Base-by-base conservation (phyloP, 257 asterid genomes). In the Agastache rugosa region DNA sequence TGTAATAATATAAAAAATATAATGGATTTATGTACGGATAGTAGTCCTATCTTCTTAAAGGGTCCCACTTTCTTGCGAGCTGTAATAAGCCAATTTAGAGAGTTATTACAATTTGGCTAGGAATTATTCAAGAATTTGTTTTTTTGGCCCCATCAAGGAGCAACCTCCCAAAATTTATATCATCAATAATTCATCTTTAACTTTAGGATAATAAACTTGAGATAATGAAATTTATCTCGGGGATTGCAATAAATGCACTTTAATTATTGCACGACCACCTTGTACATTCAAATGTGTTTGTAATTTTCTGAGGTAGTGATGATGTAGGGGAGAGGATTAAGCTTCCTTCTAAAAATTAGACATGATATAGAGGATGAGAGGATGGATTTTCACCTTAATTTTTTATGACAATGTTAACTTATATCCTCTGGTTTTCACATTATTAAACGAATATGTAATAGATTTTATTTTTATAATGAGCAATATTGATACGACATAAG, bases 21-120 rank as follows among this genome's bases (percentile, higher is more conserved):
- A 69, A 72, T 59, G 11, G 55, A 63, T 75, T 68, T 55, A 63
- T 68, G 89, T 84, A 84, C 91, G 91, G 87, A 81, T 5, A 8
- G 20, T 34, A 25, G 68, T 74, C 61, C 78, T 77, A 14, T 42
- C 27, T 74, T 63, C 71, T 72, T 19, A 8, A 23, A 1, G 5
- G 72, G 86, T 25, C 85, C 88, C 78, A 82, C 67, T 14, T 42
- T 23, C 39, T 4, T 22, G 63, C 83, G 61, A 76, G 68, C 66
- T 51, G 78, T 17, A 29, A 72, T 75, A 27, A 71, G 71, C 78
- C 78, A 67, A 67, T 37, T 16, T 50, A 34, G 4, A 16, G 23
- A 31, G 31, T 53, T 45, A 44, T 29, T 37, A 67, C 27, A 22
- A 34, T n/a, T 62, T 35, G 68, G 45, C 12, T 31, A 20, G 8